These are phyloP conservation scores for Schizochytrium sp. DNA, from an alignment of 108 stramenopile species.

Conservation along the genomic window DNA sequence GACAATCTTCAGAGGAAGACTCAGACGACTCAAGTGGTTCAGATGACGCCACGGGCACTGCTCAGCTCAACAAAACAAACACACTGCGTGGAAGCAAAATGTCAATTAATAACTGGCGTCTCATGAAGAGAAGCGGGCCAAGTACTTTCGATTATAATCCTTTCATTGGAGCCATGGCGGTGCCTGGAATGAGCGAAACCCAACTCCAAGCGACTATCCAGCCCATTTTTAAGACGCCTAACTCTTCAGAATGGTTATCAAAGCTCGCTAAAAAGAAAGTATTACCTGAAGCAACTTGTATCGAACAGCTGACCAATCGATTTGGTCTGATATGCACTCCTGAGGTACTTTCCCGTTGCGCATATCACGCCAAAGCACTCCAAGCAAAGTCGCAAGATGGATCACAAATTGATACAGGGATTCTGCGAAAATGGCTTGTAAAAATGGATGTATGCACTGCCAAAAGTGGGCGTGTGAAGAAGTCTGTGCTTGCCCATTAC, in stretches of 20 bases:
- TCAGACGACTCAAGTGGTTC: not conserved
- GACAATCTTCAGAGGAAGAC: not conserved
- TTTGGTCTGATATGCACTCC: not conserved
- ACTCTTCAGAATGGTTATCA: not conserved
- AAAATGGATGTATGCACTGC: not conserved
- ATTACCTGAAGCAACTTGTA: not conserved
- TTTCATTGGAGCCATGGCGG: constrained; percentile 15
- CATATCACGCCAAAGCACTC: not conserved
- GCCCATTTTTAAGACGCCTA: not conserved
- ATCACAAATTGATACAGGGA: not conserved
- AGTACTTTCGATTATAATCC: not conserved
- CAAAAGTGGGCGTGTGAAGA: not conserved
- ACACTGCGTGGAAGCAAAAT: not conserved
- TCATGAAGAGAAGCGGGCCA: not conserved
- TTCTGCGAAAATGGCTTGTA: not conserved
- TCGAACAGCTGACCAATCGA: constrained; percentile 4
- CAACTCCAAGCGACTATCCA: not conserved
- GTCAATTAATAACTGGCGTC: not conserved
- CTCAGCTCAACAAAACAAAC: no score
- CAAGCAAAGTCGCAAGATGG: not conserved
- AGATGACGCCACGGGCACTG: not conserved
- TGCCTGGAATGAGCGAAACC: not conserved
- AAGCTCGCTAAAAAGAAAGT: constrained; percentile 24
- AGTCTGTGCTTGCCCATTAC: not conserved
- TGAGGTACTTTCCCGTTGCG: not conserved